Evolutionary conservation across 2,329 filamentous ascomycete species (phyloP).

Genomic region (Pleomassaria siparia): DNA sequence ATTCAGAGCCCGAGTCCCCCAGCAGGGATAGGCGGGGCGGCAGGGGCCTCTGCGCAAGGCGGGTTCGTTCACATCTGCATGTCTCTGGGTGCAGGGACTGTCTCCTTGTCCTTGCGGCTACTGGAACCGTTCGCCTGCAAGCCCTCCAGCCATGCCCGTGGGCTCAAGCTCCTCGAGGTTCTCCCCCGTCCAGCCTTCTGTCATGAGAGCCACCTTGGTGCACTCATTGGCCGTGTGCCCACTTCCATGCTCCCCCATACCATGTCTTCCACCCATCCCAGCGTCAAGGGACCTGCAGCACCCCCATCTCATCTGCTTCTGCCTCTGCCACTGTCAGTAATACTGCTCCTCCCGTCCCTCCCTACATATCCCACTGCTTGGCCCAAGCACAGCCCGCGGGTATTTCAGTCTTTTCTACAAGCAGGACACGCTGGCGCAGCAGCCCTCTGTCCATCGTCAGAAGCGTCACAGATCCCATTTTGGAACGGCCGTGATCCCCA

Average conservation of each 20-base stretch:
- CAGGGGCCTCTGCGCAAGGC: slow-evolving; percentile 6
- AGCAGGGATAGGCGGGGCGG: neutral
- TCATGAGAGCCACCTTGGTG: slow-evolving; percentile 17
- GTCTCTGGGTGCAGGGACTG: slow-evolving; percentile 30
- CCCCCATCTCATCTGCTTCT: slow-evolving; percentile 25
- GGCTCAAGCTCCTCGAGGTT: slow-evolving; percentile 34
- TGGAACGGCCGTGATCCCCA: slow-evolving; percentile 35
- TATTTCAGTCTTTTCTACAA: slow-evolving; percentile 40
- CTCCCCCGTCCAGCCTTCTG: slow-evolving; percentile 16
- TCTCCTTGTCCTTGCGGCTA: slow-evolving; percentile 29
- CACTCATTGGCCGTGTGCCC: slow-evolving; percentile 34
- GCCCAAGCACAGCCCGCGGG: slow-evolving; percentile 42
- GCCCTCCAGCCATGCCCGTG: slow-evolving; percentile 35
- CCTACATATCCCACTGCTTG: slow-evolving; percentile 25
- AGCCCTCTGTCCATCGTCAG: slow-evolving; percentile 28
- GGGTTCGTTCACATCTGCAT: slow-evolving; percentile 23
- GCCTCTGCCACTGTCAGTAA: slow-evolving; percentile 12
- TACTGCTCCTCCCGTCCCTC: slow-evolving; percentile 10
- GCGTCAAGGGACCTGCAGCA: slow-evolving; percentile 33
- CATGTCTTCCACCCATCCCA: slow-evolving; percentile 21
- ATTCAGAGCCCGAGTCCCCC: slow-evolving; percentile 2
- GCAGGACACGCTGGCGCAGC: slow-evolving; percentile 32
- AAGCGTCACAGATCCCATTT: slow-evolving; percentile 26
- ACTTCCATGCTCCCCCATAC: slow-evolving; percentile 1
- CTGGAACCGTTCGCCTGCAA: slow-evolving; percentile 40